Evolutionary conservation across 345 rosid species (phyloP), one percentile per base, ranked within the genome.

Genomic region (Cardamine occulta): DNA sequence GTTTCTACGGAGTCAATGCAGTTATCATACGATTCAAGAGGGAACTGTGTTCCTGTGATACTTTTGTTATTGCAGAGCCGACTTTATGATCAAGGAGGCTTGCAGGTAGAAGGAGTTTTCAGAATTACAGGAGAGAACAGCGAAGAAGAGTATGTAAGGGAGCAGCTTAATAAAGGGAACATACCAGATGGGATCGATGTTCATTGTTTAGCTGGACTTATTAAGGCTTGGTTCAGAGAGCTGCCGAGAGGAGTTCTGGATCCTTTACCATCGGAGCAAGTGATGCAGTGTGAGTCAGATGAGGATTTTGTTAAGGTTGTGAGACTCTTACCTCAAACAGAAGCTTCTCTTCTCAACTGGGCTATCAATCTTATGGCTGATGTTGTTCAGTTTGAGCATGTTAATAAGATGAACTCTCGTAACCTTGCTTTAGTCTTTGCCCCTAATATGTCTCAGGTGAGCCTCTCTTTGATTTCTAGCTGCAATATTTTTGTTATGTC

Each of bases 191-290:
- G 84, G n/a, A 85, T 92, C 44, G 99, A 95, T 63, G 89, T 90
- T 9, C 99, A 95, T 61, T 95, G 99, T 83, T 81, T 95, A 85
- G 97, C 98, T 2, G 97, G 97, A 56, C 93, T 95, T 55, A 95
- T 95, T 19, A 95, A 92, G 95, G 99, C 98, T 59, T 95, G 99
- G 98, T 95, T 95, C 76, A 89, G 99, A 79, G 98, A 95, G 82
- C 89, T 95, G 39, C 99, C 99, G 0, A 92, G 89, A 29, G 98
- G 99, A 3, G 81, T 95, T 2, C 67, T 92, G 59, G 99, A 95
- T 84, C 85, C 96, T 60, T 83, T 95, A 32, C 81, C 93, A 49
- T 92, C 89, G 3, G 98, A 92, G 65, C 88, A 89, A 81, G 96
- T 95, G 49, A 89, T 92, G 89, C 89, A 92, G 54, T 87, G 91